Evolutionary conservation across 345 rosid species (phyloP), one percentile per base, ranked within the genome.

Genomic region (Populus nigra): DNA sequence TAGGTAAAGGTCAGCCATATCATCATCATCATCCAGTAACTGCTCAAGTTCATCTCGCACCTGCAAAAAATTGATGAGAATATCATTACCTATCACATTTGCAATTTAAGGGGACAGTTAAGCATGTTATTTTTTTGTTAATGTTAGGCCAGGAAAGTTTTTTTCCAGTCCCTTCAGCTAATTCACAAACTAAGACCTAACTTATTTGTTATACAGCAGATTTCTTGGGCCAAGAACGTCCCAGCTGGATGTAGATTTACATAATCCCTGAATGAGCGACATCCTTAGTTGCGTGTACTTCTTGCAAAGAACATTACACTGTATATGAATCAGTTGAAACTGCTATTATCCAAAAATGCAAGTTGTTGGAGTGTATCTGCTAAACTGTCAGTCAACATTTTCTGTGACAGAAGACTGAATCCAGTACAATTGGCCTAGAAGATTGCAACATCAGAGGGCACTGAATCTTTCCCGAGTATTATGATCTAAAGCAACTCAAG

Each of bases 21-120:
- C 99, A 79, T 94, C 99, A 41, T 96, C 99, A 81, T 96, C 98
- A 88, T 93, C 98, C 81, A 96, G 88, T 65, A 93, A 85, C 61
- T 93, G 98, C 80, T 92, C 98, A 67, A 96, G 98, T 77, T 93
- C 98, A 87, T 93, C 98, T 77, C 99, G 90, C 75, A 96, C 98
- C 98, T 96, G 74, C 74, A 87, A 45, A 66, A 76, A 73, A 43
- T 15, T 6, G 15, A 77, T 27, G 63, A 68, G 33, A 74, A 78
- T 1, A 77, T 61, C 71, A 41, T 9, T 55, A 59, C 43, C 31
- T 22, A 1, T n/a, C 45, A 16, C 8, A 36, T 53, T 49, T 8
- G 45, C 36, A 71, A n/a, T 78, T 41, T 36, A 22, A 31, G 38
- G 55, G 25, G 69, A 4, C 12, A 39, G 20, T 2, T 22, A 20